These are phyloP conservation scores for Saccharomycopsis schoenii DNA, from an alignment of 805 yeast species.

Conservation along the genomic window DNA sequence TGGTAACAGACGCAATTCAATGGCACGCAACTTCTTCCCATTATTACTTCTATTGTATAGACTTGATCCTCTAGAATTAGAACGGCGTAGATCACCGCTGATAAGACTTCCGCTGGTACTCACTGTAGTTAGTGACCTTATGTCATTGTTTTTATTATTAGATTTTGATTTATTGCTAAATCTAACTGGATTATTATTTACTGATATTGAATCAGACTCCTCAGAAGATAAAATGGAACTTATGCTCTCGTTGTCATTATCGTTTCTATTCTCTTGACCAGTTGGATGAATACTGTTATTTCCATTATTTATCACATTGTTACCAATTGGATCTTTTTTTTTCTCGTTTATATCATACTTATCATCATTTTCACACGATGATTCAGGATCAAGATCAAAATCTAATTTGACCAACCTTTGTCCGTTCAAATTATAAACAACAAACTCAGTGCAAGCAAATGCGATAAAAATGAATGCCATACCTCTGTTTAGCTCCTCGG, in stretches of 20 bases:
- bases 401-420: conserved; percentile 65
- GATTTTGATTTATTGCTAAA: not conserved
- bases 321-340: not conserved
- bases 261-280: not conserved
- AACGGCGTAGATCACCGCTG: not conserved
- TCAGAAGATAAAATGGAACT: conserved; percentile 7
- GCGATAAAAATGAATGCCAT: conserved; percentile 76
- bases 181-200: not conserved
- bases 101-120: not conserved
- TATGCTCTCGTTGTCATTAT: not conserved
- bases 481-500: conserved; percentile 56
- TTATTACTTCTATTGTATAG: not conserved
- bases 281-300: not conserved
- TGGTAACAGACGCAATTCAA: conserved; percentile 23
- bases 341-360: not conserved
- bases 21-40: conserved; percentile 13
- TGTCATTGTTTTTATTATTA: not conserved
- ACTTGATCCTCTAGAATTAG: not conserved
- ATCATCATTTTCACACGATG: not conserved
- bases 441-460: conserved; percentile 52
- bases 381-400: conserved; percentile 30
- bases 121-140: not conserved
- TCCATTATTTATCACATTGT: not conserved
- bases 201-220: not conserved
- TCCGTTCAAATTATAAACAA: conserved; percentile 68